A percentile compares a stretch with the other conserved stretches of the same genome.
These are phyloP conservation scores for Aspergillus neoniger DNA, from an alignment of 2,329 filamentous ascomycete species.

Conservation along the genomic window DNA sequence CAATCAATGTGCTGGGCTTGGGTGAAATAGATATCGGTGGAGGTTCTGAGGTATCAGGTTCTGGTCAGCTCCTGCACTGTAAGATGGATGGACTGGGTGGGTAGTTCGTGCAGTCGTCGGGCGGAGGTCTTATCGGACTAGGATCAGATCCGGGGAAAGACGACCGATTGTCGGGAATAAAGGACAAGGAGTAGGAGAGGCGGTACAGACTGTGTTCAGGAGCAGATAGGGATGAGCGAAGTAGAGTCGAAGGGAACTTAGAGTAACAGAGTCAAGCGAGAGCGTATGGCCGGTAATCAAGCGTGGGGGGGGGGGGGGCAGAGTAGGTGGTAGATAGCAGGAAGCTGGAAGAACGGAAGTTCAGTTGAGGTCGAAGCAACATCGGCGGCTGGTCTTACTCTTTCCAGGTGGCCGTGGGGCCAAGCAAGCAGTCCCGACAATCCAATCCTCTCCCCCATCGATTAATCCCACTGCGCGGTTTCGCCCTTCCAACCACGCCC, in stretches of 20 bases:
- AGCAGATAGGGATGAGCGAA: not conserved
- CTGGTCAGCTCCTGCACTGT: not conserved
- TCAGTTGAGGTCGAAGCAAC: slow-evolving; percentile 14
- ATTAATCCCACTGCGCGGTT: not conserved
- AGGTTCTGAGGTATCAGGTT: not conserved
- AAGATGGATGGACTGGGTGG: slow-evolving; percentile 3
- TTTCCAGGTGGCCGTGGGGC: slow-evolving; percentile 14
- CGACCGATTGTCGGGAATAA: slow-evolving; percentile 3
- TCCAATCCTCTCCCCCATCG: slow-evolving; percentile 1
- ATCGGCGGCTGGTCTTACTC: slow-evolving; percentile 16
- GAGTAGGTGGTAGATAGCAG: not conserved
- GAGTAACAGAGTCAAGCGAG: not conserved
- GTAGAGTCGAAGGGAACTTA: not conserved
- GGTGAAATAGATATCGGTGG: not conserved
- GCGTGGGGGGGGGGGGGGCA: not conserved
- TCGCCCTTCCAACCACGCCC: not conserved
- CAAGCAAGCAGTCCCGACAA: slow-evolving; percentile 11
- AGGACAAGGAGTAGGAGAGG: not conserved
- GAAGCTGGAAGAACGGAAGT: slow-evolving; percentile 9
- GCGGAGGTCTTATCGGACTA: slow-evolving; percentile 27
- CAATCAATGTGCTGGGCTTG: slow-evolving; percentile 2
- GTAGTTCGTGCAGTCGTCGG: slow-evolving; percentile 9
- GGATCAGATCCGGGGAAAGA: slow-evolving; percentile 10
- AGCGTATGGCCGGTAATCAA: not conserved
- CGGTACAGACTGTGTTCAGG: not conserved